phyloP scores from a whole-genome alignment of 2,329 filamentous ascomycete genomes.

The Fusarium lyarnte region DNA sequence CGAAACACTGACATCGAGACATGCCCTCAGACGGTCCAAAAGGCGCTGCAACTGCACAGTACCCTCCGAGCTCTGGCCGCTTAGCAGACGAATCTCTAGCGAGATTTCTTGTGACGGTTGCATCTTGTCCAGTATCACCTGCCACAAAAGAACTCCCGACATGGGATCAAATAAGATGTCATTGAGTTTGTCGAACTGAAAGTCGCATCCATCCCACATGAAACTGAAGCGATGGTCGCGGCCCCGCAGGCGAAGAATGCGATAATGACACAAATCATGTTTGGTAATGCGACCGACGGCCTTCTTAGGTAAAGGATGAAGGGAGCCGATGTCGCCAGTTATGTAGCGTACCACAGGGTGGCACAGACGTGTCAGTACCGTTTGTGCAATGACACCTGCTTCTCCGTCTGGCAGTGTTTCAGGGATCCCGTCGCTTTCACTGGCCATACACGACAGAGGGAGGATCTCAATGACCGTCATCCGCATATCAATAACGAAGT shows the following conservation, averaged over 20 bases:
- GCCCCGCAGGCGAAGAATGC: conserved; percentile 51
- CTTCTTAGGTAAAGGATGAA: conserved; percentile 47
- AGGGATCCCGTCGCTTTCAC: not conserved
- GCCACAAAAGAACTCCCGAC: conserved; percentile 53
- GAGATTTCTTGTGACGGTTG: conserved; percentile 38
- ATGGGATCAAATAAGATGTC: conserved; percentile 36
- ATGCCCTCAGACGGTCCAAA: not conserved
- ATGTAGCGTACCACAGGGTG: conserved; percentile 57
- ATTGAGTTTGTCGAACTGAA: conserved; percentile 48
- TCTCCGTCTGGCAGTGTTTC: conserved; percentile 45
- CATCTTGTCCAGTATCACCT: conserved; percentile 50
- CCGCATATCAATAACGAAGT: conserved; percentile 53
- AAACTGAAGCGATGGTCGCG: conserved; percentile 57
- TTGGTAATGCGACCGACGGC: conserved; percentile 29
- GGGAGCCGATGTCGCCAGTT: conserved; percentile 54
- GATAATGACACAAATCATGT: conserved; percentile 39
- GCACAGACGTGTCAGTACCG: conserved; percentile 52
- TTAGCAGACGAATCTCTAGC: conserved; percentile 44
- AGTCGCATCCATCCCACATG: conserved; percentile 51
- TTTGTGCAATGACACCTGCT: conserved; percentile 52
- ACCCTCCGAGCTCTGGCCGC: not conserved
- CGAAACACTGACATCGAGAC: conserved; percentile 10
- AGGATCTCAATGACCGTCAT: conserved; percentile 51
- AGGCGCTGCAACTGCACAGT: conserved; percentile 28
- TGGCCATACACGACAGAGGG: conserved; percentile 30